Evolutionary conservation across 2,329 filamentous ascomycete genomes (phyloP), one percentile per base, ranked within the genome.

Genomic region (Hypomyces perniciosus): DNA sequence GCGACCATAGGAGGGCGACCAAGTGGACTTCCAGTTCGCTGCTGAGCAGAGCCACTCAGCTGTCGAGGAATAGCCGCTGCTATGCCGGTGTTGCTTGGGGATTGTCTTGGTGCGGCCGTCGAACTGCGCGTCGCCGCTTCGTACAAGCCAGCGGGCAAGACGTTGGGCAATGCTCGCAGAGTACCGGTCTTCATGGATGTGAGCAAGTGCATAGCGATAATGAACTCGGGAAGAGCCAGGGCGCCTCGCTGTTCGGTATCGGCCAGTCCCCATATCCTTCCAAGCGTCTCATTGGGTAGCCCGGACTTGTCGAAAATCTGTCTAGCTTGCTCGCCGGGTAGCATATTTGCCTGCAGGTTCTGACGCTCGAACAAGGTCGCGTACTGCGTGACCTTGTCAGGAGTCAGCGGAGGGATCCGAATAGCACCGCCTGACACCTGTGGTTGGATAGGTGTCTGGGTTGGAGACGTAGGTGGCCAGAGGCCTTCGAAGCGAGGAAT

Each of bases 171-270:
- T 20, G 80, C 83, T 56, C 89, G 84, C 67, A 99, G 79, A 30
- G 84, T 78, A 26, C 90, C 88, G 9, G 84, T 86, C 75, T 95
- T 96, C 72, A 89, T 90, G 9, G 90, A 96, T 10, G 90, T 92
- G 55, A 99, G 78, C 54, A 99, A 76, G 68, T 99, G 93, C 93
- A 99, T 99, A 42, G 93, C 93, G 63, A 99, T 95, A 64, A 96
- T 88, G 66, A 99, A 99, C 62, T 97, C 93, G 10, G 90, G 92
- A 60, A 85, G 78, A 52, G 91, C 87, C 34, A 99, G 77, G 31
- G 86, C 84, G 46, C 93, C 93, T 48, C 91, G 84, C 70, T 96
- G 90, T 69, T 96, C 91, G 0, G 90, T 93, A 66, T 99, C 93
- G 26, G 91, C 87, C 54, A 99, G 78, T 61, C 88, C 90, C 93